Evolutionary conservation across 2,329 filamentous ascomycete genomes (phyloP), one percentile per base, ranked within the genome.

Genomic region (Blastomyces percursus): DNA sequence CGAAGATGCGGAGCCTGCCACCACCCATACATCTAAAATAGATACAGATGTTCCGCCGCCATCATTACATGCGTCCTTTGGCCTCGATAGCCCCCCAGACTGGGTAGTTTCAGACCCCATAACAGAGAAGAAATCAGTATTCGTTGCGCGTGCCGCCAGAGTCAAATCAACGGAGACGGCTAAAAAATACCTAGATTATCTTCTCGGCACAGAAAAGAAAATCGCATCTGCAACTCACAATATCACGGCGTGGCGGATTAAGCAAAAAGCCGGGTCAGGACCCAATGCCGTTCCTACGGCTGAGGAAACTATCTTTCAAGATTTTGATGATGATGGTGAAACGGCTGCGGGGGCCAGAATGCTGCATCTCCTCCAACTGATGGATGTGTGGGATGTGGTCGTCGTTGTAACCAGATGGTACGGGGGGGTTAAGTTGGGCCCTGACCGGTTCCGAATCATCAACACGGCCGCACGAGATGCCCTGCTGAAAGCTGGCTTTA

Each of bases 321-420:
- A 99, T 75, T 96, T 88, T 71, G 90, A 99, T 70, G 94, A 99
- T 70, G 94, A 99, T 73, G 94, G 94, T 2, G 94, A 99, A 80
- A 89, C 89, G 32, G 94, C 94, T 6, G 94, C 94, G 0, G 94
- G 94, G 0, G 86, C 88, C 0, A 82, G 94, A 51, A 76, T 99
- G 71, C 76, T 97, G 64, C 91, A 96, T 77, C 79, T 99, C 38
- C 88, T 99, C 86, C 91, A 96, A 78, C 77, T 96, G 65, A 96
- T 96, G 90, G 90, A 92, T 71, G 81, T 95, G 12, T 96, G 92
- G 91, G 85, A 95, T 74, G 87, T 88, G 19, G 87, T 97, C 79
- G 91, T 99, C 0, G 88, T 99, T 3, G 93, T 99, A 35, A 91
- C 90, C 48, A 80, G 94, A 66, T 99, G 94, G 94, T 99, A 96